Evolutionary conservation across 371 early-diverging fungal species (phyloP).

Genomic region (Mortierella sp.): DNA sequence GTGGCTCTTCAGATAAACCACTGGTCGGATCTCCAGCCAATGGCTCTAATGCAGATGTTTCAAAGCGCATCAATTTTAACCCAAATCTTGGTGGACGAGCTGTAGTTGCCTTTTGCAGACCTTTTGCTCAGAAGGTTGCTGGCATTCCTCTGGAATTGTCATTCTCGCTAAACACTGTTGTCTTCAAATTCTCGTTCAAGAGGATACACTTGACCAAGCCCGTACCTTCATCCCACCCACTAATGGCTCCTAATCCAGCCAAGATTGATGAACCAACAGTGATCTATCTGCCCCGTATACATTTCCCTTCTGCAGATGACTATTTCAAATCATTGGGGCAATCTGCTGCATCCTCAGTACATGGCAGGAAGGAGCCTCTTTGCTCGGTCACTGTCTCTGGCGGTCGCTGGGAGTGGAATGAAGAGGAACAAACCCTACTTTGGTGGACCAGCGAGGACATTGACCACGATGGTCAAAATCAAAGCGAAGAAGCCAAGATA

Average conservation of each 20-base stretch:
- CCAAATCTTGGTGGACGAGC: conserved; percentile 41
- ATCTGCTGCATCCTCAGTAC: background rate
- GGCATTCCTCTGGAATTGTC: conserved; percentile 49
- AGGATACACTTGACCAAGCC: conserved; percentile 16
- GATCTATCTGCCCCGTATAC: conserved; percentile 60
- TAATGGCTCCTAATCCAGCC: conserved; percentile 34
- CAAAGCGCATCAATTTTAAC: background rate
- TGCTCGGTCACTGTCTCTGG: conserved; percentile 50
- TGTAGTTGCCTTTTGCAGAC: conserved; percentile 50
- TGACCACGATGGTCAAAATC: background rate
- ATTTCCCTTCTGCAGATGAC: conserved; percentile 57
- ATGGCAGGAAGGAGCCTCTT: conserved; percentile 13
- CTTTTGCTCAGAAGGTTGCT: conserved; percentile 54
- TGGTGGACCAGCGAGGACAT: conserved; percentile 50
- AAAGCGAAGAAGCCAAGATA: conserved; percentile 2
- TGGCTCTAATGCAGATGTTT: background rate
- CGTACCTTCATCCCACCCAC: conserved; percentile 10
- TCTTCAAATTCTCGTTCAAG: conserved; percentile 52
- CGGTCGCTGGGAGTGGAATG: conserved; percentile 49
- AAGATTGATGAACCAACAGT: conserved; percentile 53
- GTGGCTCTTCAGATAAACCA: conserved; percentile 14
- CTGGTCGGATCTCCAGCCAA: background rate
- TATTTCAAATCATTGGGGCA: conserved; percentile 25
- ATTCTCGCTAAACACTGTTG: conserved; percentile 43
- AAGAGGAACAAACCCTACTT: conserved; percentile 40